These are phyloP conservation scores for Fusarium chlamydosporum DNA, from an alignment of 2,329 filamentous ascomycete species.

Conservation along the genomic window DNA sequence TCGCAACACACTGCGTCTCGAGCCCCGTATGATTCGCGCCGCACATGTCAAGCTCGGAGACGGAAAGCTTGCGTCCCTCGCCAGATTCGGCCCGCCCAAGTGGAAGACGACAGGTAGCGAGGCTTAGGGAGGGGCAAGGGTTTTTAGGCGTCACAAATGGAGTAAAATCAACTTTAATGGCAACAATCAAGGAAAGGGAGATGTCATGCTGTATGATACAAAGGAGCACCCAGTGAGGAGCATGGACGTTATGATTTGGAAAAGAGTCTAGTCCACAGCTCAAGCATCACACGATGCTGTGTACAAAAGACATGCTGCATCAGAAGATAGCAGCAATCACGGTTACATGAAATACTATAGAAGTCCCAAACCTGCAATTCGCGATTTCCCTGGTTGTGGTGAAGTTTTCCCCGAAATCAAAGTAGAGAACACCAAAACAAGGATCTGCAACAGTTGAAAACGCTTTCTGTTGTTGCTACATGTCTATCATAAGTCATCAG, in stretches of 20 bases:
- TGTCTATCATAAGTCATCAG: slow-evolving; percentile 51
- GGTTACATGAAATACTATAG: slow-evolving; percentile 50
- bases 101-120: slow-evolving; percentile 61
- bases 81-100: slow-evolving; percentile 64
- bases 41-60: slow-evolving; percentile 88
- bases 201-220: slow-evolving; percentile 43
- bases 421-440: background rate
- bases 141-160: slow-evolving; percentile 8
- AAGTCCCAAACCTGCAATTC: slow-evolving; percentile 40
- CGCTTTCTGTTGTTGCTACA: slow-evolving; percentile 41
- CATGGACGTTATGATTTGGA: slow-evolving; percentile 10
- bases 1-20: slow-evolving; percentile 80
- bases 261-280: slow-evolving; percentile 17
- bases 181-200: slow-evolving; percentile 1
- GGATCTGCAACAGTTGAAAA: slow-evolving; percentile 13
- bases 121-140: slow-evolving; percentile 42
- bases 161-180: slow-evolving; percentile 9
- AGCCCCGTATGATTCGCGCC: slow-evolving; percentile 91
- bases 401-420: background rate
- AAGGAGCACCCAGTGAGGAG: slow-evolving; percentile 1
- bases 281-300: slow-evolving; percentile 47
- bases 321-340: slow-evolving; percentile 38
- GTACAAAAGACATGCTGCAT: slow-evolving; percentile 48
- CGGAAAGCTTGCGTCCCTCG: slow-evolving; percentile 67
- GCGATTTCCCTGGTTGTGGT: slow-evolving; percentile 2